Evolutionary conservation across 2,329 filamentous ascomycete genomes (phyloP).

Genomic region (Colletotrichum spaethianum): DNA sequence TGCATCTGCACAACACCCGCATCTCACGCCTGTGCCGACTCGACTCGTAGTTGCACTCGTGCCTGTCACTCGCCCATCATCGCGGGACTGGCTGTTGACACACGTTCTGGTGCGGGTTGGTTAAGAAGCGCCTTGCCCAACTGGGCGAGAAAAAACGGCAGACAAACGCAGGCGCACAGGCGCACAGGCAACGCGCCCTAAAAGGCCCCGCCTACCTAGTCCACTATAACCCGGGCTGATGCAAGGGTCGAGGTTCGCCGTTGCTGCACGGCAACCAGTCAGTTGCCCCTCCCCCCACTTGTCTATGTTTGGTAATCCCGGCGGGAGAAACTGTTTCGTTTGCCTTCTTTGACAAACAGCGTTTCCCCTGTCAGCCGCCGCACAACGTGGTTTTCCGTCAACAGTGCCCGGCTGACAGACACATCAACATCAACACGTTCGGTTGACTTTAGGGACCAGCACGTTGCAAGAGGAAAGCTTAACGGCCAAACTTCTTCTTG

Average conservation of each 20-base stretch:
- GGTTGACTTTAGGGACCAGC: neutral
- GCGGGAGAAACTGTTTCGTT: constrained; percentile 20
- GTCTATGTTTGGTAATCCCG: constrained; percentile 8
- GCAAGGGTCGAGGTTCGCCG: constrained; percentile 32
- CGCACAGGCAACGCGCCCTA: constrained; percentile 11
- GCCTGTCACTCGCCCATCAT: constrained; percentile 15
- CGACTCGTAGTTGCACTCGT: constrained; percentile 10
- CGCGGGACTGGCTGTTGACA: neutral
- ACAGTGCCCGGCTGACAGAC: neutral
- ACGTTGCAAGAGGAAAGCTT: neutral
- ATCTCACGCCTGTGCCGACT: neutral
- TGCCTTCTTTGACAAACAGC: constrained; percentile 18
- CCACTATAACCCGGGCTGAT: constrained; percentile 32
- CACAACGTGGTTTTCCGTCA: neutral
- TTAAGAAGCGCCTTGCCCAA: constrained; percentile 21
- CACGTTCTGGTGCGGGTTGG: constrained; percentile 1
- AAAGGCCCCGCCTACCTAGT: constrained; percentile 17
- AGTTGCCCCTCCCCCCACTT: constrained; percentile 24
- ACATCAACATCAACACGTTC: neutral
- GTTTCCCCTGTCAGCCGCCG: constrained; percentile 6
- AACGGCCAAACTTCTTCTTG: neutral
- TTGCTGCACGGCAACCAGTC: constrained; percentile 39
- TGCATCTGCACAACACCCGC: constrained; percentile 15
- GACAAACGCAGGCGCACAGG: neutral
- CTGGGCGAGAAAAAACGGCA: constrained; percentile 7